phyloP scores from a whole-genome alignment of 176 grass and related monocot genomes.

The Rhipidocladum racemiflorum region DNA sequence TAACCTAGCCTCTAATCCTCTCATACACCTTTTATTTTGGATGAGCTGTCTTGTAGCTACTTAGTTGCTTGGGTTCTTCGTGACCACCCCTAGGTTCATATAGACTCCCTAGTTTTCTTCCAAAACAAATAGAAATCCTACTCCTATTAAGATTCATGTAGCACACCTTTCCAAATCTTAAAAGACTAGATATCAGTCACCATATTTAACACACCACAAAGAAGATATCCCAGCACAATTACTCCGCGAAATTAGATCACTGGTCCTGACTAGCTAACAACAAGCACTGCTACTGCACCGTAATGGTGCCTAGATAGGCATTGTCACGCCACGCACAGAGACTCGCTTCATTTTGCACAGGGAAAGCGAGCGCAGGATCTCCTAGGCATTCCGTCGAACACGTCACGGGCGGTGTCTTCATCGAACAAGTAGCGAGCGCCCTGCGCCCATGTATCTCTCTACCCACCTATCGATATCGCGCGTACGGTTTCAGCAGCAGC shows the following conservation, averaged over 20 bases:
- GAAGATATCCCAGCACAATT: neutral
- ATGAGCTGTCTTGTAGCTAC: too few relatives aligned
- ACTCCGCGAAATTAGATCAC: neutral
- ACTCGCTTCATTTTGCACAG: neutral
- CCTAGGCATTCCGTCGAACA: constrained; percentile 37
- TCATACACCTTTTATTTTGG: too few relatives aligned
- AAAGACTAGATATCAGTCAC: too few relatives aligned
- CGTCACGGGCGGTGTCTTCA: neutral
- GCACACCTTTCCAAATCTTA: too few relatives aligned
- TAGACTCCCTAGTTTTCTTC: too few relatives aligned
- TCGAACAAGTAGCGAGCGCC: neutral
- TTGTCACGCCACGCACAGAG: too few relatives aligned
- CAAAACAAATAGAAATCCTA: too few relatives aligned
- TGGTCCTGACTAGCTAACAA: neutral
- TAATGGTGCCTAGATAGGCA: neutral
- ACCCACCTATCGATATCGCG: neutral
- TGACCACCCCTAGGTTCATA: too few relatives aligned
- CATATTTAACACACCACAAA: neutral
- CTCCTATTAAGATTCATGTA: too few relatives aligned
- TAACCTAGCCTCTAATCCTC: too few relatives aligned
- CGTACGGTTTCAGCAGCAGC: neutral
- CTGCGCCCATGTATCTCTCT: neutral
- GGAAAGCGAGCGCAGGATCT: neutral
- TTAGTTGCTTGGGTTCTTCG: too few relatives aligned
- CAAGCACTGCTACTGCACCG: neutral